Base-by-base conservation (phyloP, 1,284 basidiomycete species). In the Sporisorium exsertum region DNA sequence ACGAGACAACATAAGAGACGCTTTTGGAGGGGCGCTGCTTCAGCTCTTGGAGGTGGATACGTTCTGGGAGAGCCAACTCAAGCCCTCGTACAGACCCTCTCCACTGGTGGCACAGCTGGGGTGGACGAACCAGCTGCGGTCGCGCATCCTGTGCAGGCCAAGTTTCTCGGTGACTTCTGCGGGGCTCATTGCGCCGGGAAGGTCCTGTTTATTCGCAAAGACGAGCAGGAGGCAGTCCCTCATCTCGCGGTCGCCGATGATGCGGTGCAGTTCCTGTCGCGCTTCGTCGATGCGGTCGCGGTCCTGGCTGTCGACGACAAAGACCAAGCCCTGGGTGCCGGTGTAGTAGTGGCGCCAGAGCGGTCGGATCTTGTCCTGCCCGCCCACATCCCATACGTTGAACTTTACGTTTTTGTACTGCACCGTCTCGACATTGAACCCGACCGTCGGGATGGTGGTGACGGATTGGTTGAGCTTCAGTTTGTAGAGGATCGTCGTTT, bases 141-240 rank as follows among this genome's bases (percentile, higher is more conserved):
- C 95, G 72, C 94, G 91, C 94, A 99, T 96, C 77, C 92, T 90
- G 86, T 97, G 93, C 79, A 99, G 88, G 46, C 95, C 95, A 45
- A 99, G 88, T 86, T 96, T 97, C 87, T 99, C 97, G 10, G 97
- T 99, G 42, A 99, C 94, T 87, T 99, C 96, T 13, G 96, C 95
- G 32, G 96, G 97, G 33, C 94, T 95, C 95, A 99, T 97, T 40
- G 96, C 96, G 85, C 94, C 95, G 16, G 95, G 95, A 75, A 99
- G 87, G 90, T 99, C 97, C 88, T 99, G 97, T 88, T 99, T 99
- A 88, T 99, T 99, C 24, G 97, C 96, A 88, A 99, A 99, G 37
- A 99, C 96, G 72, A 99, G 91, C 84, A 99, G 86, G 66, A 98
- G 87, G 85, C 95, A 98, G 80, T 98, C 95, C 87, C 94, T 94